A percentile compares a stretch with the other conserved stretches of the same genome.
phyloP scores from a whole-genome alignment of 495 filamentous ascomycete species.

The Tuber melanosporum region DNA sequence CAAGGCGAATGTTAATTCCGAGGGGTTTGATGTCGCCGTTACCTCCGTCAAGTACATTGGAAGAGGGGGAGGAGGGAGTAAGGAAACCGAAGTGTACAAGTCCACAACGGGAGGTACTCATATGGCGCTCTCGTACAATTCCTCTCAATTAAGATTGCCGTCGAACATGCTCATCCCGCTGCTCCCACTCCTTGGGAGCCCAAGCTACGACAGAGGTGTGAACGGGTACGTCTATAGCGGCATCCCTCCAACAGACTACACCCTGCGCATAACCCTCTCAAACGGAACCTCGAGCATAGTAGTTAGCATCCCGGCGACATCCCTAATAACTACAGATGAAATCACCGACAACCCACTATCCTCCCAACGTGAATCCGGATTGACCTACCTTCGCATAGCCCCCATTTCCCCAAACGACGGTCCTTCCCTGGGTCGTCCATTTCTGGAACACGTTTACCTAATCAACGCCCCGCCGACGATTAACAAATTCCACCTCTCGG shows the following conservation, averaged over 20 bases:
- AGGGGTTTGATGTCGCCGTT: conserved; percentile 22
- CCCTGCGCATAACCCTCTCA: conserved; percentile 33
- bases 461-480: conserved; percentile 36
- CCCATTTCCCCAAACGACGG: conserved; percentile 23
- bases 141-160: conserved; percentile 30
- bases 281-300: conserved; percentile 23
- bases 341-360: conserved; percentile 33
- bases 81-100: conserved; percentile 14
- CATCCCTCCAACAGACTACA: conserved; percentile 28
- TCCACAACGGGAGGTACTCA: conserved; percentile 9
- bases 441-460: conserved; percentile 38
- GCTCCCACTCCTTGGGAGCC: conserved; percentile 36
- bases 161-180: conserved; percentile 17
- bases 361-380: conserved; percentile 28
- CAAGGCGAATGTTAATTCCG: conserved; percentile 16
- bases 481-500: conserved; percentile 33
- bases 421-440: conserved; percentile 35
- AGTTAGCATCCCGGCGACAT: conserved; percentile 34
- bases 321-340: conserved; percentile 30
- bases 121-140: conserved; percentile 34
- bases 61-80: background rate
- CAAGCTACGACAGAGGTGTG: conserved; percentile 20
- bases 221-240: conserved; percentile 37
- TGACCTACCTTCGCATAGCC: conserved; percentile 34
- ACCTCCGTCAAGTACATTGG: conserved; percentile 24